Evolutionary conservation across 31 red algal genomes (phyloP).

Genomic region (Odonthalia washingtoniensis): DNA sequence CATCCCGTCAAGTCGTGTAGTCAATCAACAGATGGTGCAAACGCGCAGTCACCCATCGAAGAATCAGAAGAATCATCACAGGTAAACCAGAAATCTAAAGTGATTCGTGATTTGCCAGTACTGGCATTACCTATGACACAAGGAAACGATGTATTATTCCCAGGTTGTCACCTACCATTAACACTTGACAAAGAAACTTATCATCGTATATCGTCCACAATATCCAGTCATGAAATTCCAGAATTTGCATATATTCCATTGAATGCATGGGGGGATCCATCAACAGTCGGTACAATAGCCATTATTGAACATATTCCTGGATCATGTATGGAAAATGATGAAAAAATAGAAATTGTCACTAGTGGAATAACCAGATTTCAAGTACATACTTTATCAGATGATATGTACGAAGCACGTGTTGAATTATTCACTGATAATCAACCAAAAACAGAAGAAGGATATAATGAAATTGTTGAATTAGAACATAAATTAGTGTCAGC

Average conservation of each 20-base stretch:
- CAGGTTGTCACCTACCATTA: slow-evolving; percentile 18
- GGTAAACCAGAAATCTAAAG: neutral
- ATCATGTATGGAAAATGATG: neutral
- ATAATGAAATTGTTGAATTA: neutral
- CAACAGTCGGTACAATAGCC: slow-evolving; percentile 43
- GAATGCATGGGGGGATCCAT: slow-evolving; percentile 62
- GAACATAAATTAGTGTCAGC: slow-evolving; percentile 34
- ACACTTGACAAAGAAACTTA: slow-evolving; percentile 1
- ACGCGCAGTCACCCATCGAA: no score
- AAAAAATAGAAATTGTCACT: slow-evolving; percentile 20
- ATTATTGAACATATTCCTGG: slow-evolving; percentile 27
- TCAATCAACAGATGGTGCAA: no score
- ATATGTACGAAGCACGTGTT: slow-evolving; percentile 23
- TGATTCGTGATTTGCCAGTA: slow-evolving; percentile 3
- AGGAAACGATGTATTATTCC: slow-evolving; percentile 35
- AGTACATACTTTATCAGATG: slow-evolving; percentile 24
- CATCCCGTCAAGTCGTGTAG: no score
- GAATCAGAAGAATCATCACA: no score
- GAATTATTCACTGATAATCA: slow-evolving; percentile 43
- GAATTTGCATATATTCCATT: slow-evolving; percentile 49
- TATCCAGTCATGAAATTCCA: slow-evolving; percentile 36
- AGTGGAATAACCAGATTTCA: slow-evolving; percentile 46
- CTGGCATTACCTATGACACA: slow-evolving; percentile 37
- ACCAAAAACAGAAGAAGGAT: neutral
- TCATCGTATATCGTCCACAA: neutral